Evolutionary conservation across 75 land plant species (phyloP), one percentile per base, ranked within the genome.

Genomic region (Cupressus sempervirens): DNA sequence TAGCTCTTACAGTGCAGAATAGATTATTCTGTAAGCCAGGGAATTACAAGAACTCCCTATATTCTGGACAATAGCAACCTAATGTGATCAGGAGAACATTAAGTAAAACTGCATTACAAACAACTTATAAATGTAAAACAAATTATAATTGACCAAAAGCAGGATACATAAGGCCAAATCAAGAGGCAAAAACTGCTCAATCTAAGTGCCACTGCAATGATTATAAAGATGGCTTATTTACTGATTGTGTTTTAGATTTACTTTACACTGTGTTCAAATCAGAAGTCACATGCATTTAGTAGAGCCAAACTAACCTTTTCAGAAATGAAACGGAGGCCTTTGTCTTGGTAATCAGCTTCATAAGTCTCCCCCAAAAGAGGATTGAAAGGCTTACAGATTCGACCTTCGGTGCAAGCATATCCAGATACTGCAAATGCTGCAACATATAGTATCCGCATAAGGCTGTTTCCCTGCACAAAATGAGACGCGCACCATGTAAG

Each of bases 361-460:
- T 92, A 95, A 35, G 97, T 95, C 84, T 95, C 97, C 38, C 97
- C 96, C 26, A 95, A 54, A 34, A 95, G 81, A 84, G 97, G 97
- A 85, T 95, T 95, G 90, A 95, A 95, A 26, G 97, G 97, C 86
- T 95, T 95, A 88, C 97, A 94, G 76, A 86, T 88, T 18, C 97
- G 88, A 20, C 94, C 96, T 86, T 91, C 93, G 76, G 96, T 88
- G 10, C 92, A 95, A 79, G 96, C 91, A 88, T 95, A 95, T 50
- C 93, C 95, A 87, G 97, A 95, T 40, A 95, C 95, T n/a, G 97
- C 97, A 89, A 95, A 95, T 77, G 97, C 95, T 80, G 96, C 97
- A 83, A 95, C 93, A 86, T 93, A 87, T 50, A 95, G 84, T 70
- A 91, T 87, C 76, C 96, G 86, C 88, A 90, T 92, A 58, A 95